Percentiles rank a stretch among this genome's conserved stretches.
Conservation (phyloP, 352 stramenopile species). For the Stramenopiles sp. region DNA sequence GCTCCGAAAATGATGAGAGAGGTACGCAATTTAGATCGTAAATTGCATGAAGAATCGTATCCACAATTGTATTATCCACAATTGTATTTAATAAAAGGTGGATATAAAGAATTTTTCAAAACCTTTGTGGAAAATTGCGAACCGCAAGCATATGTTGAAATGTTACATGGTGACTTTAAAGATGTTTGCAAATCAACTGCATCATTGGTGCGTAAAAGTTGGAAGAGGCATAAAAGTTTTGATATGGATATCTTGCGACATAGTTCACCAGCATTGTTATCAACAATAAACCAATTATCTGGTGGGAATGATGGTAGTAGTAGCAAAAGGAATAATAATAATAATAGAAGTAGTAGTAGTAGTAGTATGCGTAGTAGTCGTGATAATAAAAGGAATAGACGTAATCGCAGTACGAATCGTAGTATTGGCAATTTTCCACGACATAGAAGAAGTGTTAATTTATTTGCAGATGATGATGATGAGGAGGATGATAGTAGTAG, state of each 20-base stretch:
- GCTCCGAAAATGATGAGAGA: conserved; percentile 41
- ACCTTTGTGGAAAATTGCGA: not conserved
- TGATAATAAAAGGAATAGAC: not conserved
- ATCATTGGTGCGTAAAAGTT: not conserved
- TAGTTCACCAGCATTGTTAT: not conserved
- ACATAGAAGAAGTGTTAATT: not conserved
- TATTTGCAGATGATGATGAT: not conserved
- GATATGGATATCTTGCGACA: not conserved
- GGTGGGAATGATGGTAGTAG: not conserved
- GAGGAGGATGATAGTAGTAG: too few species aligned
- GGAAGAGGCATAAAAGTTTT: not conserved
- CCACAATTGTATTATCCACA: conserved; percentile 40
- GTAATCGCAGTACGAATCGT: too few species aligned
- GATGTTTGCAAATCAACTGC: not conserved
- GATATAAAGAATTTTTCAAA: conserved; percentile 45
- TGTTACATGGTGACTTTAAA: not conserved
- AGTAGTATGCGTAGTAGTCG: too few species aligned
- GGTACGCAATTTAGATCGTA: conserved; percentile 36
- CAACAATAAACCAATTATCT: not conserved
- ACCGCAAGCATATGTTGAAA: not conserved
- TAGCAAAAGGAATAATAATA: not conserved
- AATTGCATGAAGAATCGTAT: conserved; percentile 33
- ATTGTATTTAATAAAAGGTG: conserved; percentile 40
- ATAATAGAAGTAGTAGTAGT: not conserved
- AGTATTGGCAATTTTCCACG: too few species aligned